Evolutionary conservation across 139 green algal species (phyloP), one percentile per base, ranked within the genome.

Genomic region (Tetratostichococcus sp.): DNA sequence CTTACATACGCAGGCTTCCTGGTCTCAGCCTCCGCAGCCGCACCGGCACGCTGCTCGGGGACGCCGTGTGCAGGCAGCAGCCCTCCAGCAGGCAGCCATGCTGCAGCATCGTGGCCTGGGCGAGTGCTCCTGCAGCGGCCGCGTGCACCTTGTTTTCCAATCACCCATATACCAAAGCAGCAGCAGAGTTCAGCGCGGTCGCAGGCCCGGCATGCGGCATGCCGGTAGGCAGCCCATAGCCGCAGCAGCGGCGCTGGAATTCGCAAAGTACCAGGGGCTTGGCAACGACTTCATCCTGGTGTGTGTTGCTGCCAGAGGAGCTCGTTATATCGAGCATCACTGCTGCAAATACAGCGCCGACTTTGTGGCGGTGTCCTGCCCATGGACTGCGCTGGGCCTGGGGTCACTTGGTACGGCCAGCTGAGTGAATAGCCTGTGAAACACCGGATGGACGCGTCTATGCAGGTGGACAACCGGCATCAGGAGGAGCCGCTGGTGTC

Each of bases 271-370:
- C 78, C 96, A 99, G 65, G 96, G 96, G 6, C 80, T 99, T 1
- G 96, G 96, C 34, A 99, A 99, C 79, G 96, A 99, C 83, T 99
- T 99, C 79, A 94, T 99, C 67, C 80, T 99, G 83, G 91, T 93
- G 57, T 43, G 85, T 71, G 21, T 22, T 32, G n/a, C n/a, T n/a
- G n/a, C n/a, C n/a, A 50, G 35, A 69, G 42, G 57, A 19, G 65
- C 31, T n/a, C n/a, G n/a, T n/a, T n/a, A n/a, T n/a, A n/a, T n/a
- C n/a, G n/a, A n/a, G n/a, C n/a, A n/a, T n/a, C n/a, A n/a, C n/a
- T n/a, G n/a, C n/a, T n/a, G n/a, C n/a, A n/a, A n/a, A n/a, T n/a
- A n/a, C n/a, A n/a, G n/a, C n/a, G n/a, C n/a, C n/a, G n/a, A n/a
- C n/a, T n/a, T n/a, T n/a, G n/a, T n/a, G n/a, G n/a, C n/a, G n/a